A percentile compares a stretch with the other conserved stretches of the same genome.
These are phyloP conservation scores for Teratosphaeria pseudoeucalypti DNA, from an alignment of 2,329 filamentous ascomycete species.

Conservation along the genomic window DNA sequence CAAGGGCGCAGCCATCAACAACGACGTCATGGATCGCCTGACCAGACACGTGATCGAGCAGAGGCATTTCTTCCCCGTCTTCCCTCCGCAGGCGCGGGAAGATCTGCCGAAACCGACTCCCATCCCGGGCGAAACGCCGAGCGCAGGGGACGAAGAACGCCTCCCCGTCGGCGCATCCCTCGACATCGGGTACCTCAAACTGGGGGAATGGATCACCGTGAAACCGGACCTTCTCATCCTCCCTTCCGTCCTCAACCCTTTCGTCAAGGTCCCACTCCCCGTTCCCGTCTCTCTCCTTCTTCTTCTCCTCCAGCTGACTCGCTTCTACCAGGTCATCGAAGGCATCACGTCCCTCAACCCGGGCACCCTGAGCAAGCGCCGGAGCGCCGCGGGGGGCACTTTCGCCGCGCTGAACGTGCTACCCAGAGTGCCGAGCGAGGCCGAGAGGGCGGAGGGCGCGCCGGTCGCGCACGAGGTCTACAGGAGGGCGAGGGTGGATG, in stretches of 20 bases:
- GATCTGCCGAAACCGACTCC: conserved; percentile 48
- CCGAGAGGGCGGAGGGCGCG: conserved; percentile 45
- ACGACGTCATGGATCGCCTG: conserved; percentile 58
- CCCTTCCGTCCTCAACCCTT: conserved; percentile 73
- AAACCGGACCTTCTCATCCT: conserved; percentile 74
- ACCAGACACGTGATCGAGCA: conserved; percentile 76
- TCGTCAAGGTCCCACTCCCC: conserved; percentile 60
- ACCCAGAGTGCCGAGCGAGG: conserved; percentile 49
- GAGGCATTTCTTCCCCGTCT: conserved; percentile 81
- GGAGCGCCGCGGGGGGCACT: conserved; percentile 64
- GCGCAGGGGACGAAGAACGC: conserved; percentile 32
- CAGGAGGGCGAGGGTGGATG: conserved; percentile 75
- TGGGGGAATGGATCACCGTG: conserved; percentile 83
- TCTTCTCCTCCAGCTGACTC: not conserved
- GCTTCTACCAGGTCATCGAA: conserved; percentile 62
- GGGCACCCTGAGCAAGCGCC: conserved; percentile 73
- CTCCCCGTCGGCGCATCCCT: conserved; percentile 64
- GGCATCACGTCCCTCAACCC: conserved; percentile 86
- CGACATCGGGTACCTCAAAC: conserved; percentile 73
- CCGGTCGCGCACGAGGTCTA: conserved; percentile 67
- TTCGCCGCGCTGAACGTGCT: conserved; percentile 71
- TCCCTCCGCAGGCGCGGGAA: conserved; percentile 64
- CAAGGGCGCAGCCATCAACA: conserved; percentile 45
- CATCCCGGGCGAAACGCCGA: conserved; percentile 33
- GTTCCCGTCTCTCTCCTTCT: not conserved